These are phyloP conservation scores for Phyllostachys edulis DNA, from an alignment of 176 grass and related monocot species.

Conservation along the genomic window DNA sequence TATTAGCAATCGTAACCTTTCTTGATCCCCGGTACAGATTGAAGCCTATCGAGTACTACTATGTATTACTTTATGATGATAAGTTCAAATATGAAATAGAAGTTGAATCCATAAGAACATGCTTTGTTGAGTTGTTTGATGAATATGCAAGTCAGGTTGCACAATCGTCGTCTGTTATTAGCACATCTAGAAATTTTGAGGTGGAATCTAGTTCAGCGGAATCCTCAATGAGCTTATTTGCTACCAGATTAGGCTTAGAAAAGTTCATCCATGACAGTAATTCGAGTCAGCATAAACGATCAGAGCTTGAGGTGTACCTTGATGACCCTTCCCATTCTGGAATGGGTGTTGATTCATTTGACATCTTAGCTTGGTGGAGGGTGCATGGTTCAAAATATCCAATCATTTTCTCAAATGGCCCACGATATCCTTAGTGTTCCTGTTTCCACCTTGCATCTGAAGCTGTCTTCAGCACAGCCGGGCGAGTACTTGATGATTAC, in stretches of 20 bases:
- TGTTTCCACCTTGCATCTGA: background rate
- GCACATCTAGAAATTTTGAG: background rate
- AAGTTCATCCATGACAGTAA: background rate
- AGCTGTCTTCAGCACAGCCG: background rate
- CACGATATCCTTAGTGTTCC: background rate
- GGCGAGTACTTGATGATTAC: background rate
- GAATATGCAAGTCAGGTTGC: background rate
- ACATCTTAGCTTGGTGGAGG: background rate
- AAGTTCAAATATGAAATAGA: background rate
- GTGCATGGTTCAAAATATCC: background rate
- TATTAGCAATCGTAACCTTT: constrained; percentile 31
- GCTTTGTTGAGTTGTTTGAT: background rate
- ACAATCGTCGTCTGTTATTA: background rate
- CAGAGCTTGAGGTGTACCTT: background rate
- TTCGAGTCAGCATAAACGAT: background rate
- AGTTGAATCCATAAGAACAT: background rate
- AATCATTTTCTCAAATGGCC: too few species aligned
- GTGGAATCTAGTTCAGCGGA: background rate
- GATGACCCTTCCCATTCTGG: background rate
- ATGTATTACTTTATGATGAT: constrained; percentile 18
- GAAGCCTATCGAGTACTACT: constrained; percentile 38
- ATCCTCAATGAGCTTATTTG: background rate
- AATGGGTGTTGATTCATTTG: background rate
- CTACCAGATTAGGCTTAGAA: background rate
- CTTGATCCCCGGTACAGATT: constrained; percentile 46